A percentile compares a stretch with the other conserved stretches of the same genome.
Evolutionary conservation across 2,329 filamentous ascomycete species (phyloP).

Genomic region (Aspergillus pseudonomiae): DNA sequence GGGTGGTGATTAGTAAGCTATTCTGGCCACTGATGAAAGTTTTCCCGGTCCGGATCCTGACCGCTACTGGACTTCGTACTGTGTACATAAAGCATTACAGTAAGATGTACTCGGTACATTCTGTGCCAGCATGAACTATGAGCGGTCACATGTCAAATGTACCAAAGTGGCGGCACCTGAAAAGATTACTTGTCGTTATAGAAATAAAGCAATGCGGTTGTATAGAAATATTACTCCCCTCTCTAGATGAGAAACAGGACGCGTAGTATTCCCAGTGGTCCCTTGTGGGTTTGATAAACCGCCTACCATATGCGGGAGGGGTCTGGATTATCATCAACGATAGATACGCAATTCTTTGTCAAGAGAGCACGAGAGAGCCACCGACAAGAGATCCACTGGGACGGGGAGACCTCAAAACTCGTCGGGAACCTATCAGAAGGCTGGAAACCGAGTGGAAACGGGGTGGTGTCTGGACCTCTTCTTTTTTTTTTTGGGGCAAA

Average conservation of each 20-base stretch:
- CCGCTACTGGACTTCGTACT: background rate
- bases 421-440: slow-evolving; percentile 22
- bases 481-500: background rate
- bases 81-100: background rate
- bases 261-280: background rate
- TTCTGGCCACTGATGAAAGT: background rate
- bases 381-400: slow-evolving; percentile 20
- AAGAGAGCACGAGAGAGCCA: slow-evolving; percentile 18
- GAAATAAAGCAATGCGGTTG: background rate
- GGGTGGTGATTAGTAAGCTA: background rate
- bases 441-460: background rate
- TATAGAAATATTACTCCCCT: background rate
- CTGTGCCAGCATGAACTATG: background rate
- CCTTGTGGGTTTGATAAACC: background rate
- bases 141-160: background rate
- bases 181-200: background rate
- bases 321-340: background rate
- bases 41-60: background rate
- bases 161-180: background rate
- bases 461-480: slow-evolving; percentile 14
- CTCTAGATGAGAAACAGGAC: background rate
- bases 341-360: background rate
- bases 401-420: slow-evolving; percentile 16
- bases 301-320: background rate
- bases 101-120: background rate